Conservation (phyloP, 2,329 filamentous ascomycete species). For the Aspergillus felis region DNA sequence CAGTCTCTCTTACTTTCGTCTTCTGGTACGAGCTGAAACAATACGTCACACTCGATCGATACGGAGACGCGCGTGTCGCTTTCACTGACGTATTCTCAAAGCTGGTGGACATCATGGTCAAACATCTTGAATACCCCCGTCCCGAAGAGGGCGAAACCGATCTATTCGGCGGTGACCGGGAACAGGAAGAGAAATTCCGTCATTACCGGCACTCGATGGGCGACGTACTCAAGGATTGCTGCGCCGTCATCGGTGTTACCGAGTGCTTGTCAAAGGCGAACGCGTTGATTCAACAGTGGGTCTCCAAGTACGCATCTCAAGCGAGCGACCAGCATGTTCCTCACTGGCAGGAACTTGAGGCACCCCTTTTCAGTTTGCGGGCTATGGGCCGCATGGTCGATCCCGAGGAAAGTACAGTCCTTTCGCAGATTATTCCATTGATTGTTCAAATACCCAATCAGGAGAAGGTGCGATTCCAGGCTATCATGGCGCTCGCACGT, state of each 20-base stretch:
- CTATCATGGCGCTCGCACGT: conserved; percentile 92
- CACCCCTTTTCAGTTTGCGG: conserved; percentile 89
- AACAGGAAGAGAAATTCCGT: conserved; percentile 94
- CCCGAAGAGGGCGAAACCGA: conserved; percentile 74
- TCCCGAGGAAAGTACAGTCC: conserved; percentile 77
- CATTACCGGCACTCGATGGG: conserved; percentile 97
- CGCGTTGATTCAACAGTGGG: conserved; percentile 81
- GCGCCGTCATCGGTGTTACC: conserved; percentile 89
- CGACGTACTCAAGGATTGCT: conserved; percentile 94
- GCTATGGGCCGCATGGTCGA: conserved; percentile 97
- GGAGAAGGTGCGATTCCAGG: conserved; percentile 96
- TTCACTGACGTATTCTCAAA: conserved; percentile 80
- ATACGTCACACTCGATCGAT: conserved; percentile 85
- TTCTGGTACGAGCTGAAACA: conserved; percentile 99
- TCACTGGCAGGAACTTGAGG: conserved; percentile 94
- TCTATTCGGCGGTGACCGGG: conserved; percentile 90
- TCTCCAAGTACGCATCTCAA: conserved; percentile 72
- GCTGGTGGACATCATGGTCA: conserved; percentile 88
- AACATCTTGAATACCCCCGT: conserved; percentile 80
- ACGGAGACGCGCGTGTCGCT: conserved; percentile 73
- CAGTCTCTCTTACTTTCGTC: conserved; percentile 87
- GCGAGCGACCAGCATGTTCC: conserved; percentile 73
- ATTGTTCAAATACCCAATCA: conserved; percentile 92
- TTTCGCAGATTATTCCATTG: conserved; percentile 87
- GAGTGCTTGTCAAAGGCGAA: conserved; percentile 90